A percentile compares a stretch with the other conserved stretches of the same genome.
These are phyloP conservation scores for Endotrypanum monterogeii DNA, from an alignment of 208 protist species.

Conservation along the genomic window DNA sequence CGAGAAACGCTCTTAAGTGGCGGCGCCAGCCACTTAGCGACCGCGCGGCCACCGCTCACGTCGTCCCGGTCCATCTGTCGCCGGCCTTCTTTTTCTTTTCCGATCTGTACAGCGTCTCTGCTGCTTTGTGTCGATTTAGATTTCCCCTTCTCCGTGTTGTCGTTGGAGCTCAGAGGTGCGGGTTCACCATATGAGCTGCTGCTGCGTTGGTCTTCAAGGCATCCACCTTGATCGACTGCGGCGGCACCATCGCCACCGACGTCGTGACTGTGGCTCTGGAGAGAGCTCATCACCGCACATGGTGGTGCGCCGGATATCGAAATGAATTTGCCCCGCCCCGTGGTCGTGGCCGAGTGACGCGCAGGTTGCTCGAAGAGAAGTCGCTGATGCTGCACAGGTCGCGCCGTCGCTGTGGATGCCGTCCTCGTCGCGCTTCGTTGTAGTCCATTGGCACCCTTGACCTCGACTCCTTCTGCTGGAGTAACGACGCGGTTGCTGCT, in stretches of 20 bases:
- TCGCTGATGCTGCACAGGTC: constrained; percentile 1
- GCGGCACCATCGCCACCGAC: constrained; percentile 2
- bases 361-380: constrained; percentile 15
- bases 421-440: not conserved
- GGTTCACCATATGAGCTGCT: not conserved
- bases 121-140: not conserved
- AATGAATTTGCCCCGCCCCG: not conserved
- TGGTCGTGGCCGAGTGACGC: not conserved
- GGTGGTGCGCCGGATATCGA: not conserved
- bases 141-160: not conserved
- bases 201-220: not conserved
- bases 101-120: not conserved
- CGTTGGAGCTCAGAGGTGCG: not conserved
- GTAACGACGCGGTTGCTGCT: not conserved
- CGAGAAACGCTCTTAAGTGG: constrained; percentile 31
- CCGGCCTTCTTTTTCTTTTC: not conserved
- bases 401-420: not conserved
- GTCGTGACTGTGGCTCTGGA: not conserved
- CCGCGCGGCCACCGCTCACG: not conserved
- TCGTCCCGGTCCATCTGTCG: not conserved
- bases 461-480: not conserved
- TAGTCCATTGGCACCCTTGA: not conserved
- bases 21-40: constrained; percentile 22
- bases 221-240: not conserved
- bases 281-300: constrained; percentile 2